phyloP scores from a whole-genome alignment of 139 green algal species.

The Coelastrella sp. region DNA sequence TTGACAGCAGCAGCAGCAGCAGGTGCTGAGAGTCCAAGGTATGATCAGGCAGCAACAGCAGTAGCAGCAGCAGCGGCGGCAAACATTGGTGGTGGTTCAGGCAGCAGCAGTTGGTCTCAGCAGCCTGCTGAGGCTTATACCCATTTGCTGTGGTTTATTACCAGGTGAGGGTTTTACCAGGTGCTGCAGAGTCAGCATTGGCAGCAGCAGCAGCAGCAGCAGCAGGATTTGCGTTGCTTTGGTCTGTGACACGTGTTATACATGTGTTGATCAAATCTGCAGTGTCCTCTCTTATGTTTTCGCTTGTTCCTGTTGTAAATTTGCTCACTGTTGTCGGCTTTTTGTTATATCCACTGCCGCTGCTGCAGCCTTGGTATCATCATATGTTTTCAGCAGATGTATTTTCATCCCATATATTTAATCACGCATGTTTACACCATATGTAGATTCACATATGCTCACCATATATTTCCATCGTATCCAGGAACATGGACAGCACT shows the following conservation, averaged over 20 bases:
- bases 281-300: too few species aligned
- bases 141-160: conserved; percentile 33
- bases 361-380: too few species aligned
- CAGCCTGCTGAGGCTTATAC: conserved; percentile 8
- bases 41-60: neutral
- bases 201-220: too few species aligned
- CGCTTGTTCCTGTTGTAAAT: too few species aligned
- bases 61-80: neutral
- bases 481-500: neutral
- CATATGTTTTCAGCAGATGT: too few species aligned
- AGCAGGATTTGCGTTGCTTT: neutral
- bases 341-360: too few species aligned
- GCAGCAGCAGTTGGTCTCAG: neutral
- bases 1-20: neutral
- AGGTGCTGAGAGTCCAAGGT: neutral
- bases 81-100: neutral
- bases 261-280: too few species aligned
- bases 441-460: too few species aligned
- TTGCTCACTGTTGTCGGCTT: too few species aligned
- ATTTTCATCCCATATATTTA: too few species aligned
- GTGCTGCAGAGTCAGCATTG: neutral
- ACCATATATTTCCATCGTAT: neutral
- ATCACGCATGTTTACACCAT: too few species aligned
- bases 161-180: neutral
- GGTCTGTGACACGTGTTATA: too few species aligned